These are phyloP conservation scores for Hirschioporus abietinus DNA, from an alignment of 768 basidiomycete species.

Conservation along the genomic window DNA sequence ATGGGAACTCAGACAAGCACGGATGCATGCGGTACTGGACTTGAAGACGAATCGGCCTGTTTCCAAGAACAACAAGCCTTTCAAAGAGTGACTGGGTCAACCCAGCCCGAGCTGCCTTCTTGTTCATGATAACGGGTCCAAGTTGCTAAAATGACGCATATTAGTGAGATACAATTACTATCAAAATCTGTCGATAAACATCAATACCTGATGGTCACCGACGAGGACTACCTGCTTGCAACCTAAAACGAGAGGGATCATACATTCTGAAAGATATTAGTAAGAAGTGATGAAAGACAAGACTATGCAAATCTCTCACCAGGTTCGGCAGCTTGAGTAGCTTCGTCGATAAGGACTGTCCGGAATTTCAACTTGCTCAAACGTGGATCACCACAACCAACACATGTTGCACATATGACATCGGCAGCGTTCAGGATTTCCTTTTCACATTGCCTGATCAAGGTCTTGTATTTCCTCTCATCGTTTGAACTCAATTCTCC, in stretches of 20 bases:
- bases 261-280: constrained; percentile 66
- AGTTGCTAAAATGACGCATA: constrained; percentile 55
- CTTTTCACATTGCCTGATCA: constrained; percentile 94
- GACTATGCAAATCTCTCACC: constrained; percentile 41
- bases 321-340: constrained; percentile 96
- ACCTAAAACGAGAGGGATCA: constrained; percentile 97
- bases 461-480: constrained; percentile 95
- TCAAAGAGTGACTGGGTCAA: constrained; percentile 98
- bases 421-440: constrained; percentile 94
- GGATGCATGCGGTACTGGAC: constrained; percentile 99
- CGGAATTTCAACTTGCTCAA: constrained; percentile 97
- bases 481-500: constrained; percentile 96
- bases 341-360: constrained; percentile 97
- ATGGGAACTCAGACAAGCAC: constrained; percentile 97
- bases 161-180: constrained; percentile 6
- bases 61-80: constrained; percentile 89
- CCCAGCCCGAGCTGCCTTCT: constrained; percentile 98
- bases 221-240: constrained; percentile 99
- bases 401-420: constrained; percentile 98
- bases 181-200: constrained; percentile 7
- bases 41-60: constrained; percentile 95
- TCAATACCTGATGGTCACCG: constrained; percentile 72
- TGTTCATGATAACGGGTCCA: constrained; percentile 99
- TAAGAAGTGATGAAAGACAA: constrained; percentile 12
- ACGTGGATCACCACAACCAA: constrained; percentile 95